Evolutionary conservation across 164 flowering plant species (phyloP), one percentile per base, ranked within the genome.

Genomic region (Euptelea pleiosperma): DNA sequence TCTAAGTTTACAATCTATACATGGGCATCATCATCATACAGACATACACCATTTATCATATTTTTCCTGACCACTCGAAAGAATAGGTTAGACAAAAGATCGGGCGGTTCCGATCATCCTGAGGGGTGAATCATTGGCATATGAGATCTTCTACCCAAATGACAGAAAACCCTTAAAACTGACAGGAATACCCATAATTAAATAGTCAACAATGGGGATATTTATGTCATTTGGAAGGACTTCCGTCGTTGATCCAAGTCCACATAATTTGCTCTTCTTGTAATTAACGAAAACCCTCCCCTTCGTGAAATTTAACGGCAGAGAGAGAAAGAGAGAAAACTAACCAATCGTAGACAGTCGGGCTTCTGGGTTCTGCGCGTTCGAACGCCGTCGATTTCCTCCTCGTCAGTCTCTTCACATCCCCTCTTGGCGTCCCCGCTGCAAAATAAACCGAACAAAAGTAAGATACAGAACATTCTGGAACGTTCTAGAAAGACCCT

Each of bases 301-400:
- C 12, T 47, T 11, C 28, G 3, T 3, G 11, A 14, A 22, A 54
- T 29, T 21, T 8, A 37, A 10, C 5, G 4, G 22, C 4, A 41
- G 12, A 26, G 26, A 31, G 22, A 44, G 6, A 12, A 16, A 21
- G 3, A 33, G 22, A 8, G 19, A 60, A 58, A 41, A 60, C 33
- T 51, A 29, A 85, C 91, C 96, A 88, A 61, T 85, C 89, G 49
- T 77, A 77, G 45, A 69, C 86, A 9, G 78, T 77, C 15, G 80
- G 87, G 70, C 74, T 75, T 63, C 70, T 75, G 6, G 77, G 75
- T 45, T 79, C 78, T 15, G 77, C 76, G 5, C 61, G 61, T 44
- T 77, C 84, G 5, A 52, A 54, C 24, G 76, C 71, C 9, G 71
- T 33, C 16, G 62, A 60, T 55, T 78, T 85, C 68, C 73, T 83